Base-by-base conservation (phyloP, 2,329 filamentous ascomycete species). In the Alternaria atra region DNA sequence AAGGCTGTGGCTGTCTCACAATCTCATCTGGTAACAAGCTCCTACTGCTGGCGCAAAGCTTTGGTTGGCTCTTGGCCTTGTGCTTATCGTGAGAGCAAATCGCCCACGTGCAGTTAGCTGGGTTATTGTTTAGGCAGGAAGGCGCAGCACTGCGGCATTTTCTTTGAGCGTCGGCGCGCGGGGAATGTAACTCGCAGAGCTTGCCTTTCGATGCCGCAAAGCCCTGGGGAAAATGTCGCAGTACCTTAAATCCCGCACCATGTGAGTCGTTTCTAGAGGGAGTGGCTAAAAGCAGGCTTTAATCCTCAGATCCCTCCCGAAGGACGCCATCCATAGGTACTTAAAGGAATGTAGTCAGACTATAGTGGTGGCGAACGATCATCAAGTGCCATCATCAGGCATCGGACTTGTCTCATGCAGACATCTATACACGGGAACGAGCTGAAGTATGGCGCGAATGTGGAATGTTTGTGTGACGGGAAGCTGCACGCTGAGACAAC, bases 21-120 rank as follows among this genome's bases (percentile, higher is more conserved):
- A 67, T 64, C 43, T 34, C 55, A 71, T 66, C 61, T 40, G 61
- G 68, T 72, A 71, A 72, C 60, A 64, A 66, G 65, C 60, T 55
- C 54, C 10, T 40, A 20, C 40, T 39, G 40, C 35, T 17, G 42
- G 54, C 35, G 52, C 43, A 52, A 60, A 35, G 55, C n/a, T 53
- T 64, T 68, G 68, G 60, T 70, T 72, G 68, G 68, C 42, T 62
- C 62, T 56, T 64, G 25, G 44, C 35, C 39, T 23, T 20, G 13
- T 61, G 61, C 69, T 69, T 72, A 72, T 72, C 66, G 56, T 39
- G 23, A 63, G 47, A 58, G 55, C 58, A 40, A 52, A 60, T 57
- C 30, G 35, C 34, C 56, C 60, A 64, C 55, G 61, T 65, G 61
- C 10, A 58, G 58, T 58, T 48, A 61, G 61, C 58, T 58, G 37